phyloP scores from a whole-genome alignment of 2,329 filamentous ascomycete genomes.

The Achaetomium macrosporum region DNA sequence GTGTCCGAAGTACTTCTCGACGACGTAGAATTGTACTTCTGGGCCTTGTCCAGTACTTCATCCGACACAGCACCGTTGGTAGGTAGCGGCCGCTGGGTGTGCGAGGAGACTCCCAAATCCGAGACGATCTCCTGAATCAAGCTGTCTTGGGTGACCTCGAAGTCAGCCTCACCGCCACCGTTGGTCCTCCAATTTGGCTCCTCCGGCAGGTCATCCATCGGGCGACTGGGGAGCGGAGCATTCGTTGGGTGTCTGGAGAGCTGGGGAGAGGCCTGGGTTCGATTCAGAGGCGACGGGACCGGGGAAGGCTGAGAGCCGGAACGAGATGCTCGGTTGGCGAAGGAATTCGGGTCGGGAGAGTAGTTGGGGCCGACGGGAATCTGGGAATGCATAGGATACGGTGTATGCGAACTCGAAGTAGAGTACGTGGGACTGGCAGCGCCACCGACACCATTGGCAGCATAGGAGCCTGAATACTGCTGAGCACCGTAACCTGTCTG shows the following conservation, averaged over 20 bases:
- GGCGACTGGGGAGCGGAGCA: constrained; percentile 52
- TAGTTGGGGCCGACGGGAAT: constrained; percentile 50
- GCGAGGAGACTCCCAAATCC: constrained; percentile 39
- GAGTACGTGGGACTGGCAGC: constrained; percentile 33
- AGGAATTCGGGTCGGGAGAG: constrained; percentile 42
- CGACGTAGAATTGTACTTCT: constrained; percentile 45
- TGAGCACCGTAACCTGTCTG: constrained; percentile 23
- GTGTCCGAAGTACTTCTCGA: constrained; percentile 34
- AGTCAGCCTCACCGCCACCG: constrained; percentile 31
- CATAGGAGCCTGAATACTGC: constrained; percentile 32
- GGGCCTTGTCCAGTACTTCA: constrained; percentile 42
- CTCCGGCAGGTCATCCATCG: constrained; percentile 40
- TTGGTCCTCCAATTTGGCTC: constrained; percentile 38
- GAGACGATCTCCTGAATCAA: constrained; percentile 55
- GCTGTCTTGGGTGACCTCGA: constrained; percentile 43
- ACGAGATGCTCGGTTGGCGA: constrained; percentile 39
- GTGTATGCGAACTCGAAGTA: constrained; percentile 36
- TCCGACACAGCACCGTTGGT: constrained; percentile 44
- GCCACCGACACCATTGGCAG: constrained; percentile 36
- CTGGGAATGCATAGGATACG: constrained; percentile 47
- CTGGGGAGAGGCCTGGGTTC: constrained; percentile 39
- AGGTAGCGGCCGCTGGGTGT: constrained; percentile 36
- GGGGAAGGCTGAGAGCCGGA: constrained; percentile 48
- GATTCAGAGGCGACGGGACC: constrained; percentile 38
- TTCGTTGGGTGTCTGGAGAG: constrained; percentile 54